Evolutionary conservation across 2,329 filamentous ascomycete species (phyloP).

Genomic region (Colletotrichum siamense): DNA sequence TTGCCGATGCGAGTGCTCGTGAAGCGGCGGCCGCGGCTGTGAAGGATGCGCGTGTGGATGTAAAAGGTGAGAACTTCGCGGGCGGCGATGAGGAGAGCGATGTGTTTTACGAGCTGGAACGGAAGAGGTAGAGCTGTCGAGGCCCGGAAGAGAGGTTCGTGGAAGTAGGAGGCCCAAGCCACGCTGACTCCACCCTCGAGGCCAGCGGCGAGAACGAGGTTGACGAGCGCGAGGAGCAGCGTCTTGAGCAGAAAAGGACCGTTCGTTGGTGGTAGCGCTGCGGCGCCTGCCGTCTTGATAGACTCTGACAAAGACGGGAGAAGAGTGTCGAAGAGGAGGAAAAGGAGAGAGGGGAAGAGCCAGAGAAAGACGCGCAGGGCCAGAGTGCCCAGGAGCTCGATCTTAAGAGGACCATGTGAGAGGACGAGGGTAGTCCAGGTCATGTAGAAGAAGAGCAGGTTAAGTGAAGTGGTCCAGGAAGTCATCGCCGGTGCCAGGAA

Average conservation of each 20-base stretch:
- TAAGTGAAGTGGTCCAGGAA: conserved; percentile 80
- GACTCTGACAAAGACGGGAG: conserved; percentile 72
- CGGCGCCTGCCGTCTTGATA: conserved; percentile 70
- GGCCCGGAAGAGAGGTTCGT: conserved; percentile 50
- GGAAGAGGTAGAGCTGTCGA: conserved; percentile 56
- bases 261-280: conserved; percentile 50
- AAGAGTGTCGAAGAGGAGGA: conserved; percentile 74
- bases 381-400: conserved; percentile 76
- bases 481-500: conserved; percentile 65
- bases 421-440: conserved; percentile 87
- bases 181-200: conserved; percentile 48
- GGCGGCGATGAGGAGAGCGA: conserved; percentile 45
- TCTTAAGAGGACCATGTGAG: conserved; percentile 74
- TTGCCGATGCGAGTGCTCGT: conserved; percentile 37
- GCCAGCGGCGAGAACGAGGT: conserved; percentile 48
- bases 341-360: conserved; percentile 73
- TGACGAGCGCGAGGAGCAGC: conserved; percentile 48
- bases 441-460: conserved; percentile 88
- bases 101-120: conserved; percentile 58
- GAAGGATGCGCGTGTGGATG: conserved; percentile 75
- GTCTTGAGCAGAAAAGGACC: conserved; percentile 36
- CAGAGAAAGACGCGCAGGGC: conserved; percentile 73
- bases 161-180: conserved; percentile 37
- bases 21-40: conserved; percentile 42
- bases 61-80: conserved; percentile 72